Conservation (phyloP, 1,284 basidiomycete genomes). For the Boletus sp. region DNA sequence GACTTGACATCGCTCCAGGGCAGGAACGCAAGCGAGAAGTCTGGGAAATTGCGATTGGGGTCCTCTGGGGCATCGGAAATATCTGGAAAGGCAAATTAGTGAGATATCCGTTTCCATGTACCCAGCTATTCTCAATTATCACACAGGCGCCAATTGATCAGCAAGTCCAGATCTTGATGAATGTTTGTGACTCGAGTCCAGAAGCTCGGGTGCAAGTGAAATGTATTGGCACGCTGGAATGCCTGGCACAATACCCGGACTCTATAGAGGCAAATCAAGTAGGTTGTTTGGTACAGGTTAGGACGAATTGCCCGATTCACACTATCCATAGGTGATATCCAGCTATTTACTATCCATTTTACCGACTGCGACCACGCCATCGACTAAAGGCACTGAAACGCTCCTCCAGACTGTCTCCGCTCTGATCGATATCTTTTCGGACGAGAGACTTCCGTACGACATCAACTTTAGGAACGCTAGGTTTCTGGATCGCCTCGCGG, state of each 20-base stretch:
- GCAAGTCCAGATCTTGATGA: constrained; percentile 65
- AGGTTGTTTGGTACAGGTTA: constrained; percentile 12
- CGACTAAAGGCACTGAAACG: constrained; percentile 59
- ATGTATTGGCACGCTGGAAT: constrained; percentile 79
- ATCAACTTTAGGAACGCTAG: constrained; percentile 66
- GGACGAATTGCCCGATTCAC: constrained; percentile 14
- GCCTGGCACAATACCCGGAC: constrained; percentile 66
- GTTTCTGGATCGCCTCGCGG: constrained; percentile 51
- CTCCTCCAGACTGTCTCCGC: constrained; percentile 81
- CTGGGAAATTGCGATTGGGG: constrained; percentile 71
- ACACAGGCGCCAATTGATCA: constrained; percentile 49
- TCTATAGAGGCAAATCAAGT: constrained; percentile 72
- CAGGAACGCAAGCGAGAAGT: constrained; percentile 64
- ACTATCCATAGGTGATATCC: constrained; percentile 55
- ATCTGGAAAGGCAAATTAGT: constrained; percentile 66
- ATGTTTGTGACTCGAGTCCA: constrained; percentile 53
- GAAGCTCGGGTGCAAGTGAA: constrained; percentile 63
- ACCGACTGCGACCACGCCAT: constrained; percentile 36
- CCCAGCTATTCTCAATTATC: constrained; percentile 5
- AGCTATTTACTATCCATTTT: constrained; percentile 62
- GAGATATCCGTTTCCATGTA: constrained; percentile 14
- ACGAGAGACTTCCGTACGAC: constrained; percentile 84
- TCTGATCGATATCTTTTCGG: constrained; percentile 92
- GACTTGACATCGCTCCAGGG: constrained; percentile 54
- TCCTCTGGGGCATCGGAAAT: constrained; percentile 74